These are phyloP conservation scores for Amanita pseudoporphyria DNA, from an alignment of 768 basidiomycete species.

Conservation along the genomic window DNA sequence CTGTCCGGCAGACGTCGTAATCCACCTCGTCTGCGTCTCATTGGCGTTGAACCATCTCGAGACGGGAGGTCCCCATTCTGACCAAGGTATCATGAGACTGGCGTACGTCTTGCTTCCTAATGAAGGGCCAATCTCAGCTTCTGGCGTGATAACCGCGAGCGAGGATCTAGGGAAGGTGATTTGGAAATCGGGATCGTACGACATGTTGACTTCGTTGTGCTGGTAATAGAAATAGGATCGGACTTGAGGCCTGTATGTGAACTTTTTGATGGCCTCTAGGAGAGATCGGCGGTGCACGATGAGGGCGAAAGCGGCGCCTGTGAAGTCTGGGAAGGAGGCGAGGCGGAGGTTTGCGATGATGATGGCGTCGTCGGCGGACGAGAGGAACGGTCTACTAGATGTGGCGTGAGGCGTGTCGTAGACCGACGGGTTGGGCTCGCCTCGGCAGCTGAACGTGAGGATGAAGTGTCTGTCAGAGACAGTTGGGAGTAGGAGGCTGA, in stretches of 20 bases:
- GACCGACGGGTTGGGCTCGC: conserved; percentile 30
- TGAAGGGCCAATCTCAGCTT: too few species aligned
- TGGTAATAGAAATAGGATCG: background rate
- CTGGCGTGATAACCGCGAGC: too few species aligned
- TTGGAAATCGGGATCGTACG: too few species aligned
- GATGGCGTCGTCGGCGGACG: conserved; percentile 20
- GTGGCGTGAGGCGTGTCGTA: conserved; percentile 5
- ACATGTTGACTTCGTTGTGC: too few species aligned
- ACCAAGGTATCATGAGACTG: conserved; percentile 19
- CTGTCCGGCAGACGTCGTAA: conserved; percentile 27
- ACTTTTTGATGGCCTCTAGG: background rate
- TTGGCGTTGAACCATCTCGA: conserved; percentile 26
- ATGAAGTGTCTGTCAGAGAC: background rate
- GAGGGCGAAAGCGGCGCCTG: background rate
- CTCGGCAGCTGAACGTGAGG: conserved; percentile 18
- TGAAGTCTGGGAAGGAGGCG: background rate
- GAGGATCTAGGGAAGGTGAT: too few species aligned
- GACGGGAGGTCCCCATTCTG: conserved; percentile 22
- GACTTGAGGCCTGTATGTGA: background rate
- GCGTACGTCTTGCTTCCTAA: too few species aligned
- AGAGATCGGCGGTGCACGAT: background rate
- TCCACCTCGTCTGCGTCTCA: conserved; percentile 25
- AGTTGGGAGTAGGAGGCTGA: conserved; percentile 2
- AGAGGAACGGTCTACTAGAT: conserved; percentile 16
- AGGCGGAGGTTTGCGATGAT: conserved; percentile 24